These are phyloP conservation scores for Pisolithus tinctorius DNA, from an alignment of 768 basidiomycete genomes.

Conservation along the genomic window DNA sequence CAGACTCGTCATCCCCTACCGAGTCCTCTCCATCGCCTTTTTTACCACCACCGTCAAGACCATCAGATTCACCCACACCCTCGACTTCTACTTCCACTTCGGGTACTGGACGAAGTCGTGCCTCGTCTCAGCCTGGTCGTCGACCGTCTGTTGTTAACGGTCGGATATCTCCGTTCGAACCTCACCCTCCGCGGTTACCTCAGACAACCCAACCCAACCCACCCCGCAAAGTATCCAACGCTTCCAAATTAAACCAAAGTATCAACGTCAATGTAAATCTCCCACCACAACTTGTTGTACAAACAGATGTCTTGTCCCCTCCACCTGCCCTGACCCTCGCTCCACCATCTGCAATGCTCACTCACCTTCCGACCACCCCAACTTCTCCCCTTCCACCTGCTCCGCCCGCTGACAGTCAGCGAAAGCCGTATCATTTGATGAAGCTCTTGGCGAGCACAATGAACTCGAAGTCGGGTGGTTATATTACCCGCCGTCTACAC, in stretches of 20 bases:
- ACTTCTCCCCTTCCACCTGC: slow-evolving; percentile 70
- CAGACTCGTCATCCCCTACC: slow-evolving; percentile 28
- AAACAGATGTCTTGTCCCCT: slow-evolving; percentile 44
- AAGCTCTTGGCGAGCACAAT: slow-evolving; percentile 71
- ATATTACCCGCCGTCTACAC: slow-evolving; percentile 78
- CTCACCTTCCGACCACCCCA: slow-evolving; percentile 65
- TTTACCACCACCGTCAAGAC: slow-evolving; percentile 24
- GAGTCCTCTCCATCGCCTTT: slow-evolving; percentile 33
- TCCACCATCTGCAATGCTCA: slow-evolving; percentile 40
- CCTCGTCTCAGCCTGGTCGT: slow-evolving; percentile 73
- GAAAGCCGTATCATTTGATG: slow-evolving; percentile 92
- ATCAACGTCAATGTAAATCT: slow-evolving; percentile 36
- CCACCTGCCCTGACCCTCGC: slow-evolving; percentile 32
- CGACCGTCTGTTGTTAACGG: slow-evolving; percentile 53
- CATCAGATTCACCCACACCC: slow-evolving; percentile 34
- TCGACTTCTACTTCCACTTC: slow-evolving; percentile 31
- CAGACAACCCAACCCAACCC: slow-evolving; percentile 32
- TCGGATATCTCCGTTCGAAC: slow-evolving; percentile 45
- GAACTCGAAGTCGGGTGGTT: slow-evolving; percentile 75
- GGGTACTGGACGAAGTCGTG: slow-evolving; percentile 47
- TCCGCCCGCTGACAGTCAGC: slow-evolving; percentile 63
- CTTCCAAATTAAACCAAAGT: slow-evolving; percentile 51
- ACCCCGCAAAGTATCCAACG: slow-evolving; percentile 55
- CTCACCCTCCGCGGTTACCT: slow-evolving; percentile 47
- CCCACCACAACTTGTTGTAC: slow-evolving; percentile 43